These are phyloP conservation scores for Quercus tomentella DNA, from an alignment of 331 rosid genomes.

Conservation along the genomic window DNA sequence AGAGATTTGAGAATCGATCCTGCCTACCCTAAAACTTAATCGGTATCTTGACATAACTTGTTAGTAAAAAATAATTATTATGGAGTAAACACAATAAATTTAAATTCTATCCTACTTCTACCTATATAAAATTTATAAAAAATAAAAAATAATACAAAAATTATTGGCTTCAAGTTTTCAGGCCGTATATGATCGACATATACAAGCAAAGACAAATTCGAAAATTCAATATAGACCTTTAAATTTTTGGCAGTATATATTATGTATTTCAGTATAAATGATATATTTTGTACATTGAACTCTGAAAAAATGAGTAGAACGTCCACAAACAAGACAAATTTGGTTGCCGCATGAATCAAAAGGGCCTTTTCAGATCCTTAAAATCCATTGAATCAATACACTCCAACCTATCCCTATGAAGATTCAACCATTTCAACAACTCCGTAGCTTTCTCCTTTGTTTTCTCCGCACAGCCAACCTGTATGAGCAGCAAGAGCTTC, in stretches of 20 bases:
- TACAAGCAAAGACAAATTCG: not conserved
- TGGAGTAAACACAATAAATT: too few species aligned
- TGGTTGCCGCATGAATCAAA: constrained; percentile 23
- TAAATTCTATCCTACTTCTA: too few species aligned
- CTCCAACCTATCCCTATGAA: constrained; percentile 44
- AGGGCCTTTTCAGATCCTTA: constrained; percentile 57
- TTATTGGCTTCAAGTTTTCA: not conserved
- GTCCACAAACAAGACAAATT: not conserved
- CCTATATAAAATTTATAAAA: too few species aligned
- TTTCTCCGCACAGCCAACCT: constrained; percentile 66
- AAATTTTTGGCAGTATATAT: not conserved
- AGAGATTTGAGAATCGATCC: fast-evolving
- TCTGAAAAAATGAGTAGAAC: not conserved
- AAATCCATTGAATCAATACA: constrained; percentile 66
- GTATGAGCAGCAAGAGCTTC: constrained; percentile 70
- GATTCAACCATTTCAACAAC: constrained; percentile 68
- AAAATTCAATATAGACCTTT: not conserved
- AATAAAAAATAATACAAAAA: too few species aligned
- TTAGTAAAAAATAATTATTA: too few species aligned
- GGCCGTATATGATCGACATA: too few species aligned
- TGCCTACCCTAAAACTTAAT: too few species aligned
- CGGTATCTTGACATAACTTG: too few species aligned
- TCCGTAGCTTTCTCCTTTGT: constrained; percentile 66
- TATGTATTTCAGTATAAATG: not conserved
- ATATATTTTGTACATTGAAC: not conserved